A percentile compares a stretch with the other conserved stretches of the same genome.
Evolutionary conservation across 2,329 filamentous ascomycete genomes (phyloP).

Genomic region (Epichloe coenophiala): DNA sequence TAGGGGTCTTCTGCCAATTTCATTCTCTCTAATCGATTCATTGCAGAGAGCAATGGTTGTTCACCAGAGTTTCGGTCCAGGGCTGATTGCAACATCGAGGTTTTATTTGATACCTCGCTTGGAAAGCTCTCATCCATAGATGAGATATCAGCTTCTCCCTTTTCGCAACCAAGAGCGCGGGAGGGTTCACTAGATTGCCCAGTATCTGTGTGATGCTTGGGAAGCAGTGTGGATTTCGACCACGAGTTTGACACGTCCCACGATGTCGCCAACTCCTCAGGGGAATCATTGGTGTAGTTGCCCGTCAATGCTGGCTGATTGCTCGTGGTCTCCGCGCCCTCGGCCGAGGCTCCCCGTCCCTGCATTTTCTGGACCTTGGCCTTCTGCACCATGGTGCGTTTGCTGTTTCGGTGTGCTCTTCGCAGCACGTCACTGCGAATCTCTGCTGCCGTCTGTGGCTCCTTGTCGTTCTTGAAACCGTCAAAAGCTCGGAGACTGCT

Average conservation of each 20-base stretch:
- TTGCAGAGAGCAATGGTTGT: slow-evolving; percentile 1
- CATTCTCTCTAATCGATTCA: slow-evolving; percentile 3
- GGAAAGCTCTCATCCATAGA: slow-evolving; percentile 31
- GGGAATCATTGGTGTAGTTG: slow-evolving; percentile 37
- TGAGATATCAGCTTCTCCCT: slow-evolving; percentile 18
- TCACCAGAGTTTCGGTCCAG: slow-evolving; percentile 13
- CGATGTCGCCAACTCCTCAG: slow-evolving; percentile 33
- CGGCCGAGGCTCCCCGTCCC: slow-evolving; percentile 4
- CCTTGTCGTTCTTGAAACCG: slow-evolving; percentile 7
- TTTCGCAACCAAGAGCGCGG: slow-evolving; percentile 5
- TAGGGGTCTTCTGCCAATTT: slow-evolving; percentile 22
- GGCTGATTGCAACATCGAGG: slow-evolving; percentile 16
- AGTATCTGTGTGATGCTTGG: slow-evolving; percentile 7
- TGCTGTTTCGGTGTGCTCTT: slow-evolving; percentile 12
- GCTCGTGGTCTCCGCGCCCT: slow-evolving; percentile 2
- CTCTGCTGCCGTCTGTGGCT: slow-evolving; percentile 16
- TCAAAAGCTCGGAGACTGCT: slow-evolving; percentile 26
- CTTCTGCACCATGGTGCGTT: slow-evolving; percentile 7
- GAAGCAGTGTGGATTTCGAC: slow-evolving; percentile 14
- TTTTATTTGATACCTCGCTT: slow-evolving; percentile 9
- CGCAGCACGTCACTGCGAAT: slow-evolving; percentile 19
- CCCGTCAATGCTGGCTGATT: slow-evolving; percentile 24
- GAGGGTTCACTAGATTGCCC: neutral
- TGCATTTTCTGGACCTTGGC: slow-evolving; percentile 7
- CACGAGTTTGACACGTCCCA: slow-evolving; percentile 23